Base-by-base conservation (phyloP, 1,139 yeast species). In the Lodderomyces elongisporus region DNA sequence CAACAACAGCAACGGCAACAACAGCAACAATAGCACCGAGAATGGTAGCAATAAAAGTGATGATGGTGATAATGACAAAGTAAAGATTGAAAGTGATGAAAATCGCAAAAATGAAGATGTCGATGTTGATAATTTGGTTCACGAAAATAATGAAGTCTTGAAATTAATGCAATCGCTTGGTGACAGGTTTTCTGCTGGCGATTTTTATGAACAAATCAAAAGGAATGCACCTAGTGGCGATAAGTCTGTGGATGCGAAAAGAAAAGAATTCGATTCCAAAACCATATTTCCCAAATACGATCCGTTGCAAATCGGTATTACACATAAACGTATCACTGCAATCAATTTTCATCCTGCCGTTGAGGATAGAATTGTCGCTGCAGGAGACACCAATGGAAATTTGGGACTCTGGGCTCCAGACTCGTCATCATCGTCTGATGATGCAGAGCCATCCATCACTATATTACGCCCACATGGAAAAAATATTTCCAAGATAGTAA, bases 331-430 rank as follows among this genome's bases (percentile, higher is more conserved):
- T 40, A 79, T 89, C 51, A 77, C 89, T 0, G 65, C 85, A 2
- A 69, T 87, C 35, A 66, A 69, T 28, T 81, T 85, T 53, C 96
- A 89, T 54, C 96, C 96, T 0, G 59, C 84, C 0, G 56, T 55
- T 1, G 70, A 68, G 1, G 77, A 79, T 44, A 67, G 84, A 42
- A 52, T 91, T 3, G 68, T 87, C 2, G 54, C 85, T 27, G 96
- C 89, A 0, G 97, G 96, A 31, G 97, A 91, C 56, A 85, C 88
- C 14, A 62, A 66, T 13, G 97, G 97, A 5, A 74, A 79, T 43
- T 58, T 88, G 32, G 96, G 96, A 0, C 67, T 89, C n/a, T 91
- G 96, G 96, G 31, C 31, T 9, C 33, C 33, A 12, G 49, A 40
- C 4, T 44, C 44, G 2, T 42, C 38, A 3, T 59, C 53, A 20